Percentiles rank a stretch among this genome's conserved stretches.
Conservation (phyloP, 2,329 filamentous ascomycete species). For the Bipolaris gigantea region DNA sequence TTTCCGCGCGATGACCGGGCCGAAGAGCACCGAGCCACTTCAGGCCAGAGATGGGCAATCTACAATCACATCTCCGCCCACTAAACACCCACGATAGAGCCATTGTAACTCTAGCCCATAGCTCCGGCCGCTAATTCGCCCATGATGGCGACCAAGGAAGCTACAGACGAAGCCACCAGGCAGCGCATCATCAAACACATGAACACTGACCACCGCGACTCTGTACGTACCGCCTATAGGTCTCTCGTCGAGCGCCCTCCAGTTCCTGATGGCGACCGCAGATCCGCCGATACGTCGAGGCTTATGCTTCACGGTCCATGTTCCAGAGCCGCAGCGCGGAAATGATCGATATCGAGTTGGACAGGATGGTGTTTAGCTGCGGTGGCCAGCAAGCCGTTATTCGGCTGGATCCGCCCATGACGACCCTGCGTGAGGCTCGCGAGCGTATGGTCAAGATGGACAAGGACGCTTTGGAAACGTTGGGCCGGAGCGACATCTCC, state of each 20-base stretch:
- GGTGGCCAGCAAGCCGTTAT: conserved; percentile 56
- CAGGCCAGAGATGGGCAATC: conserved; percentile 3
- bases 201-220: conserved; percentile 78
- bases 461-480: conserved; percentile 58
- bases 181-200: conserved; percentile 76
- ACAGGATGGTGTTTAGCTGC: conserved; percentile 63
- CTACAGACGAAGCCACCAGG: conserved; percentile 56
- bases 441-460: conserved; percentile 74
- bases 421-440: conserved; percentile 67
- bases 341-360: conserved; percentile 67
- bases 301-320: conserved; percentile 64
- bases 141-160: conserved; percentile 35
- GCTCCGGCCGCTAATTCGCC: not conserved
- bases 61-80: not conserved
- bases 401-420: conserved; percentile 70
- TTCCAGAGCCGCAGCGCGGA: conserved; percentile 59
- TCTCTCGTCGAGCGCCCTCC: not conserved
- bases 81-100: not conserved
- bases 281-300: conserved; percentile 74
- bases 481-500: conserved; percentile 62
- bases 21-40: not conserved
- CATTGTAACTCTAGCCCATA: not conserved
- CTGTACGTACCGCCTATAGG: conserved; percentile 47
- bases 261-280: conserved; percentile 25
- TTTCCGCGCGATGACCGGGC: conserved; percentile 15